Base-by-base conservation (phyloP, 306 rosid genomes). In the Lithocarpus polystachyus region DNA sequence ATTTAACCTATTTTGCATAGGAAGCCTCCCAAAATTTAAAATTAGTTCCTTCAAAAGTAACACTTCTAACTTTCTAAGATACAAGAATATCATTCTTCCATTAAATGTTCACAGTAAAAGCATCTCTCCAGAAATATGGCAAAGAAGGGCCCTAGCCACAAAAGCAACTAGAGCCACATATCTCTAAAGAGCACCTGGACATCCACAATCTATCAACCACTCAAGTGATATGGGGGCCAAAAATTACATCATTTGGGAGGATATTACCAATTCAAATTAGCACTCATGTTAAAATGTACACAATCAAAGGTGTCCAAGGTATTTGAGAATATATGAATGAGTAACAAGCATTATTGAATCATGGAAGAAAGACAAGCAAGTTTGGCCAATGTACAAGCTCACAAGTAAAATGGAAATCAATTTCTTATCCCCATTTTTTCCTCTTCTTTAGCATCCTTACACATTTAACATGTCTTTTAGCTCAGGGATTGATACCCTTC, bases 361-460 rank as follows among this genome's bases (percentile, higher is more conserved):
- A 57, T 57, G 64, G 26, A 24, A 20, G 13, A 57, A 9, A 57
- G 28, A 57, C 3, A 2, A 17, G 12, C 12, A 57, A 12, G 11
- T 57, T 57, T 24, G 45, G 11, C 29, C 22, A 5, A 57, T 9
- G 13, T 22, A 57, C 64, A 57, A 24, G 17, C 26, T 20, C 28
- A n/a, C 23, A 7, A 22, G 62, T 56, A 11, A 56, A 57, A 57
- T 57, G 24, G 24, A 57, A 22, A 48, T 74, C 54, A 77, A 78
- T 52, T 67, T 75, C 65, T 70, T 68, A 78, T 71, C 72, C 59
- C 77, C 57, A 77, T 75, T 73, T 71, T 59, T 64, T 28, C 43
- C 79, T 22, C 67, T 72, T 43, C 54, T 48, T 13, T 64, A 72
- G 53, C 53, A 12, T 48, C 53, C 53, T 48, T 10, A 48, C 17